Evolutionary conservation across 176 grass and related monocot genomes (phyloP), one percentile per base, ranked within the genome.

Genomic region (Phragmites australis): DNA sequence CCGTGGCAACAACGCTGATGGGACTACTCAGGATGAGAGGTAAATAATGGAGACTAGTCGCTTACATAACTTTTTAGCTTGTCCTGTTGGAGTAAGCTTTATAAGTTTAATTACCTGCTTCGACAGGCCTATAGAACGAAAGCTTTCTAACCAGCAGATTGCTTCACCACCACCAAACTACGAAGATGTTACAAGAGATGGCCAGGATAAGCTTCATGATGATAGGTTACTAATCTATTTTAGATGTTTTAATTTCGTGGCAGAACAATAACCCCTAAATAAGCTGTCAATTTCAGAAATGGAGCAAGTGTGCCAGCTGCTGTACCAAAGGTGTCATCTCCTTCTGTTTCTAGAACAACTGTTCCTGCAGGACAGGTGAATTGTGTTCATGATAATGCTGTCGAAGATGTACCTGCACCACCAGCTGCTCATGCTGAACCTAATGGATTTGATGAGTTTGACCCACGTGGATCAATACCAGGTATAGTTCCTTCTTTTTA

Each of bases 361-460:
- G 48, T 44, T 60, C 39, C 82, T 19, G 57, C 47, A 9, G 45
- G 22, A 22, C 89, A 87, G 40, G 72, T 68, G 47, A 74, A 85
- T 73, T 81, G 65, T 25, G 81, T 83, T 57, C 76, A 76, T 45
- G 50, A 88, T 61, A 88, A 32, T 76, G 49, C 73, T 53, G 62
- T 68, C n/a, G 75, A 66, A 55, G 75, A 57, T 76, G 66, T 87
- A 65, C 63, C 88, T 83, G 70, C 81, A 72, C 61, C 76, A 37
- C 57, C 84, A 62, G 50, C 70, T 84, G 72, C 74, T 70, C 84
- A 45, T 49, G 13, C 54, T 30, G 78, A 85, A 62, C 72, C 49
- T 23, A 85, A 91, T 85, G 90, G 90, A 82, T 99, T 99, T 89
- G 93, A 93, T 82, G 96, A 95, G 84, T 99, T 99, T 60, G 93